phyloP scores from a whole-genome alignment of 208 protist genomes.

The Entamoeba dispar region DNA sequence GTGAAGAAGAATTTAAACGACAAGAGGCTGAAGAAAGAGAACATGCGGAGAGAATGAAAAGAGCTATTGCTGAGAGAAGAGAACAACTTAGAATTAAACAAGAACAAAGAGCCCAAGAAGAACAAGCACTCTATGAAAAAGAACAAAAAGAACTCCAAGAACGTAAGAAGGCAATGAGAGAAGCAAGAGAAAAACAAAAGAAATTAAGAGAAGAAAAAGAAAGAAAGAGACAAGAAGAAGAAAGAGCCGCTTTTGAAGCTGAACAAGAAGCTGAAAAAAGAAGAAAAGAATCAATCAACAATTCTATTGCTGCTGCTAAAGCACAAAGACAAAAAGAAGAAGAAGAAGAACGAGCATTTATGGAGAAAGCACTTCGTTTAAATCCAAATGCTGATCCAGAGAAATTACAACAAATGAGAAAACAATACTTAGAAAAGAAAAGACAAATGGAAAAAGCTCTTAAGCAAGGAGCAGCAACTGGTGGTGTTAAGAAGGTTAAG shows the following conservation, averaged over 20 bases:
- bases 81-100: constrained; percentile 34
- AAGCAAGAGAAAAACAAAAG: neutral
- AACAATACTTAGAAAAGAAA: neutral
- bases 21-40: neutral
- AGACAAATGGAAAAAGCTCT: neutral
- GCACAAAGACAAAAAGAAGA: neutral
- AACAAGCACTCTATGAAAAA: neutral
- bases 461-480: neutral
- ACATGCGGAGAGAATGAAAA: neutral
- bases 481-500: neutral
- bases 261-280: neutral
- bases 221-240: neutral
- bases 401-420: neutral
- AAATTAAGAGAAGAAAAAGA: neutral
- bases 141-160: neutral
- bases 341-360: neutral
- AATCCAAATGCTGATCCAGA: neutral
- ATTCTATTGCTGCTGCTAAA: neutral
- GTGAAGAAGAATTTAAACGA: neutral
- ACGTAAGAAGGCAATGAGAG: neutral
- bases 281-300: neutral
- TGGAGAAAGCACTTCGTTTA: neutral
- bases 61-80: neutral
- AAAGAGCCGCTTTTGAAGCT: neutral
- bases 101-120: constrained; percentile 31